phyloP scores from a whole-genome alignment of 2,329 filamentous ascomycete species.

The Aspergillus awamori region DNA sequence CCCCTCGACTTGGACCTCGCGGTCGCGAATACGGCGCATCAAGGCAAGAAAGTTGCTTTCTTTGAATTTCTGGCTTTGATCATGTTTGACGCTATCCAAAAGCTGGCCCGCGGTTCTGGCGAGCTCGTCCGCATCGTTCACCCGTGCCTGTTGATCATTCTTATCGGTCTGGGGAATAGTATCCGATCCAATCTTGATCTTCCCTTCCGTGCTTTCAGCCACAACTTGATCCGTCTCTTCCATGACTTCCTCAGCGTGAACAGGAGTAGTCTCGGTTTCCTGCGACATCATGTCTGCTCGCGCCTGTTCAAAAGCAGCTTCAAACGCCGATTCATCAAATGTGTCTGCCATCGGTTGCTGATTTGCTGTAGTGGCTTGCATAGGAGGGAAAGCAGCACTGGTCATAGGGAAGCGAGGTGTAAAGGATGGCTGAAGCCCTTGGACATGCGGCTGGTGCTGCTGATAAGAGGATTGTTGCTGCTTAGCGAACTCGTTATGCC shows the following conservation, averaged over 20 bases:
- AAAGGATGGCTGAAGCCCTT: slow-evolving; percentile 36
- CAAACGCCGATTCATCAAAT: slow-evolving; percentile 51
- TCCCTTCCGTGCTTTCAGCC: slow-evolving; percentile 22
- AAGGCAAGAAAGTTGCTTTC: slow-evolving; percentile 75
- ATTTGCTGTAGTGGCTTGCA: slow-evolving; percentile 29
- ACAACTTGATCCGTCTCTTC: slow-evolving; percentile 13
- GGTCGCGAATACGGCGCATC: slow-evolving; percentile 74
- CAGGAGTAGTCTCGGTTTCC: slow-evolving; percentile 19
- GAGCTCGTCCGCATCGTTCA: slow-evolving; percentile 66
- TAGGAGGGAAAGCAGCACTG: slow-evolving; percentile 24
- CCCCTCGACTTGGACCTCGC: slow-evolving; percentile 72
- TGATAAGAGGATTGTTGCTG: slow-evolving; percentile 38
- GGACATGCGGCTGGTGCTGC: slow-evolving; percentile 24
- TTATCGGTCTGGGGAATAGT: slow-evolving; percentile 42
- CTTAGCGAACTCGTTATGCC: slow-evolving; percentile 64
- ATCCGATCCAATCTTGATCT: slow-evolving; percentile 48
- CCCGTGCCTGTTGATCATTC: slow-evolving; percentile 34
- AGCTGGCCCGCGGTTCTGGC: slow-evolving; percentile 72
- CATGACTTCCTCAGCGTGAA: slow-evolving; percentile 15
- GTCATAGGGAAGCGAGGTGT: slow-evolving; percentile 30
- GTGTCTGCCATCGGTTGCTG: slow-evolving; percentile 31
- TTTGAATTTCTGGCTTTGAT: slow-evolving; percentile 73
- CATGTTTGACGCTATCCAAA: slow-evolving; percentile 67
- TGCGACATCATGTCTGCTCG: slow-evolving; percentile 41
- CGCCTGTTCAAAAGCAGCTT: slow-evolving; percentile 48